These are phyloP conservation scores for Byssoonygena ceratinophila DNA, from an alignment of 2,329 filamentous ascomycete species.

Conservation along the genomic window DNA sequence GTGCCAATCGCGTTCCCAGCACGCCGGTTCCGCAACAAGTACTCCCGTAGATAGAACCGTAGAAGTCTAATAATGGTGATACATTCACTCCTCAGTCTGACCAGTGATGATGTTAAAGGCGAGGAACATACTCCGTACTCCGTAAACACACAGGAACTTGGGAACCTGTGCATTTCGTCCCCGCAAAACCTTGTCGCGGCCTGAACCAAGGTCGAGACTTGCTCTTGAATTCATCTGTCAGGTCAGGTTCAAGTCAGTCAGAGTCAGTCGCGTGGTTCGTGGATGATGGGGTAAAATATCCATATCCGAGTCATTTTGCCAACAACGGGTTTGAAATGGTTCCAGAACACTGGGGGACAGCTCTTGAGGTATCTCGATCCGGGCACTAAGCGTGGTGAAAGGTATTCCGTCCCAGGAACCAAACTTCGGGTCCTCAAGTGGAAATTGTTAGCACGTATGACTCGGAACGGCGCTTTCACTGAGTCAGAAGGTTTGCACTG, in stretches of 20 bases:
- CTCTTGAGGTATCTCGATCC: background rate
- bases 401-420: slow-evolving; percentile 3
- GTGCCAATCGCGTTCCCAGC: background rate
- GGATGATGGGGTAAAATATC: background rate
- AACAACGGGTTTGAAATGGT: background rate
- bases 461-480: background rate
- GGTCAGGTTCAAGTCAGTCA: background rate
- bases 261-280: background rate
- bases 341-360: background rate
- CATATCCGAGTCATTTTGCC: background rate
- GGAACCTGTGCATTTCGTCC: background rate
- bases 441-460: background rate
- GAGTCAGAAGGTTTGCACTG: background rate
- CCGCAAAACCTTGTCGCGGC: background rate
- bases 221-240: background rate
- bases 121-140: too few species aligned
- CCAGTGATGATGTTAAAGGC: too few species aligned
- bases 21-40: background rate
- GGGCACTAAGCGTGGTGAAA: background rate
- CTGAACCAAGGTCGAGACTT: background rate
- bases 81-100: too few species aligned
- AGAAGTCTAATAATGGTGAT: background rate
- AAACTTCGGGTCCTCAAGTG: background rate
- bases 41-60: background rate
- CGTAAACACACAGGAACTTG: too few species aligned